Evolutionary conservation across 768 basidiomycete species (phyloP).

Genomic region (Cystobasidium tubakii): DNA sequence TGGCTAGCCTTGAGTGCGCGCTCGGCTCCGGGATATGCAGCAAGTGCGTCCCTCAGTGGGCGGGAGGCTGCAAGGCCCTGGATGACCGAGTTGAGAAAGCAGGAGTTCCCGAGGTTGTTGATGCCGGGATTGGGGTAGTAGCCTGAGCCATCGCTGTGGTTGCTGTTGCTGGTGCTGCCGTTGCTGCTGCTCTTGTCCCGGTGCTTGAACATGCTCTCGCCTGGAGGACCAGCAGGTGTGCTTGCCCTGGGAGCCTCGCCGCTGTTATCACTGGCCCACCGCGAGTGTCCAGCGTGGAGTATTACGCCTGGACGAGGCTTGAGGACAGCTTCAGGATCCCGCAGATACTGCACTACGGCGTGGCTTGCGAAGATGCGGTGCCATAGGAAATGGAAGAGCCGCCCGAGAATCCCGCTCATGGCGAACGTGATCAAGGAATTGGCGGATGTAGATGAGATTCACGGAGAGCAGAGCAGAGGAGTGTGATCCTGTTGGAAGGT

Average conservation of each 20-base stretch:
- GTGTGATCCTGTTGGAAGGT: too few species aligned
- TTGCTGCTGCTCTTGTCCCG: conserved; percentile 4
- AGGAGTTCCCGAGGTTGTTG: conserved; percentile 36
- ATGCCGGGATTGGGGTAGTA: conserved; percentile 7
- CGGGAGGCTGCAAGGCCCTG: conserved; percentile 29
- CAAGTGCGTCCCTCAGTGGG: conserved; percentile 28
- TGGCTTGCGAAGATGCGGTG: not conserved
- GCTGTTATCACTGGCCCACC: too few species aligned
- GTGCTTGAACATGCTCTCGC: conserved; percentile 21
- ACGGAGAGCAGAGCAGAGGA: too few species aligned
- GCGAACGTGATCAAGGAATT: not conserved
- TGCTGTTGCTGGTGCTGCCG: conserved; percentile 14
- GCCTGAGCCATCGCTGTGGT: not conserved
- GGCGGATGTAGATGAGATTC: not conserved
- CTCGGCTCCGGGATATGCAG: conserved; percentile 19
- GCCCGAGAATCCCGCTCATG: not conserved
- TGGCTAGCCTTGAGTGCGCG: conserved; percentile 6
- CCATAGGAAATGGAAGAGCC: not conserved
- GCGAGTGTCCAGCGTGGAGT: too few species aligned
- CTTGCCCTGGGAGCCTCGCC: too few species aligned
- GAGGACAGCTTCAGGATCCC: too few species aligned
- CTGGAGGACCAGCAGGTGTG: too few species aligned
- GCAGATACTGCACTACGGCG: not conserved
- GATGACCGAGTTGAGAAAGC: conserved; percentile 37
- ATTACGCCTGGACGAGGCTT: too few species aligned